Evolutionary conservation across 202 grass and related monocot genomes (phyloP), one percentile per base, ranked within the genome.

Genomic region (Elaeis oleifera): DNA sequence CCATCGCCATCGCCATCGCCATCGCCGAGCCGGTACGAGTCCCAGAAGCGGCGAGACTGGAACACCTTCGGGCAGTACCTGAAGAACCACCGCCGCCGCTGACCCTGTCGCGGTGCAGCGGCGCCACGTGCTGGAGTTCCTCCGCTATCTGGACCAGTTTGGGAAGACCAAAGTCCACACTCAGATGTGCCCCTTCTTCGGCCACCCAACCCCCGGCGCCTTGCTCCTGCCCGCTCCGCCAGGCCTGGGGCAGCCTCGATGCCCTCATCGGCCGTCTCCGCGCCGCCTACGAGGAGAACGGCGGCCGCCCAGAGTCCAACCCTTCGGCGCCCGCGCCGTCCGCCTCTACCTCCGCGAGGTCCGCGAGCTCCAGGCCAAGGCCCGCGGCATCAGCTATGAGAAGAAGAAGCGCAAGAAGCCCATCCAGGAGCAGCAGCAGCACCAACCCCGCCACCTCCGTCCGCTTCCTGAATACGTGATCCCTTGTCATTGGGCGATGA

Each of bases 351-450:
- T 96, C 57, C 87, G 87, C 51, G 91, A 96, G 81, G 87, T 96
- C 20, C 79, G 91, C 15, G 92, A 97, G 58, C 84, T 92, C 79
- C 94, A 97, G 85, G 54, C 88, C 14, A 81, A 86, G 56, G 94
- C 94, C 6, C 75, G 94, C n/a, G 94, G 94, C 18, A 81, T 97
- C 54, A 97, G 84, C 75, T 97, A 97, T 64, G 84, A 92, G 79
- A 97, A 97, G 82, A 97, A 97, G 84, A 97, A 97, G 72, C 81
- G 88, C 61, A 92, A 91, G 82, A 97, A 97, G 55, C 76, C 73
- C 16, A 20, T 48, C 0, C 75, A 71, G 20, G 36, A 57, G 39
- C 51, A 58, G 24, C 69, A 67, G n/a, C 69, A 67, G n/a, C 69
- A 60, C 61, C 28, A 56, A 15, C 69, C 61, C 69, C 76, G 5